These are phyloP conservation scores for Aspergillus niger DNA, from an alignment of 2,329 filamentous ascomycete species.

Conservation along the genomic window DNA sequence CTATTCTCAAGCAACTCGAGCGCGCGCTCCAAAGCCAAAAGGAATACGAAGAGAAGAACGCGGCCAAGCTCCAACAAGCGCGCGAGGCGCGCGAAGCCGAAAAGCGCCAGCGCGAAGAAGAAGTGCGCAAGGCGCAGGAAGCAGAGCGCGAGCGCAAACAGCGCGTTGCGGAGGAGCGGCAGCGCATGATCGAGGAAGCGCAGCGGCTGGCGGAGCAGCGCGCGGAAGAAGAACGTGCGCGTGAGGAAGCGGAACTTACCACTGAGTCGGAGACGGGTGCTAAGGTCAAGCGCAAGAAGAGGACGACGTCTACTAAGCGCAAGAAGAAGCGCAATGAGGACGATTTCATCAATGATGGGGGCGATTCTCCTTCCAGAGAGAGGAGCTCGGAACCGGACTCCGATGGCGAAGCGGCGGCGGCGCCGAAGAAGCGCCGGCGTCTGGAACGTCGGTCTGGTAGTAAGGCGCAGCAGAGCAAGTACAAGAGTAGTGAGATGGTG, in stretches of 20 bases:
- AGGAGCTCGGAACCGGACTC: conserved; percentile 37
- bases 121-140: conserved; percentile 67
- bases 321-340: conserved; percentile 61
- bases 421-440: conserved; percentile 61
- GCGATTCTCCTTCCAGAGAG: conserved; percentile 29
- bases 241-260: conserved; percentile 75
- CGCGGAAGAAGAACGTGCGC: conserved; percentile 67
- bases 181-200: conserved; percentile 75
- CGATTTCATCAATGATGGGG: conserved; percentile 33
- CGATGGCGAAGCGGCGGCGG: conserved; percentile 39
- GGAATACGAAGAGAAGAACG: conserved; percentile 92
- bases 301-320: conserved; percentile 45
- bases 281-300: conserved; percentile 75
- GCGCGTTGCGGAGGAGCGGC: conserved; percentile 83
- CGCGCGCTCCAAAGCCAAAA: conserved; percentile 80
- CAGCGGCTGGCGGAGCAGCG: conserved; percentile 71
- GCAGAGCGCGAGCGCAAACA: conserved; percentile 72
- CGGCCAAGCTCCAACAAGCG: conserved; percentile 80
- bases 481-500: conserved; percentile 82
- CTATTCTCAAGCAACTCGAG: conserved; percentile 87
- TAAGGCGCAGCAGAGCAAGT: conserved; percentile 60
- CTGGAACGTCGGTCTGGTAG: conserved; percentile 55
- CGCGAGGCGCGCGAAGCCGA: conserved; percentile 79
- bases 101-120: conserved; percentile 74
- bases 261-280: conserved; percentile 82